Evolutionary conservation across 345 rosid genomes (phyloP).

Genomic region (Gossypium thurberi): DNA sequence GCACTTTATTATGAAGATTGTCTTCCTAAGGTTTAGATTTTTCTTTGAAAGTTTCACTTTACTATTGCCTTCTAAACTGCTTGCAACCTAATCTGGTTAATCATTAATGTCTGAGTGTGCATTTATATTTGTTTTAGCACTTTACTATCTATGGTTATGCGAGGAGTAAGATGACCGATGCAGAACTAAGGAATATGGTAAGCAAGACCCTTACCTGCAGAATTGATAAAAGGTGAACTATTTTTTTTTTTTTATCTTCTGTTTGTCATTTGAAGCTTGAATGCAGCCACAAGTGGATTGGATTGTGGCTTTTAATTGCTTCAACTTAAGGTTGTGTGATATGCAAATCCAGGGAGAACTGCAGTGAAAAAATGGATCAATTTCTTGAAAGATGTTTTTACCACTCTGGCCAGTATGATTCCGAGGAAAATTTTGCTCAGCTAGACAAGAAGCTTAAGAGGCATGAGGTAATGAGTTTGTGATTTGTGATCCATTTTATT

Average conservation of each 20-base stretch:
- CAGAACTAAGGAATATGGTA: slow-evolving; percentile 84
- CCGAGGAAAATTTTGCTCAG: slow-evolving; percentile 62
- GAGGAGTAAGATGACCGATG: slow-evolving; percentile 95
- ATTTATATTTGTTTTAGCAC: slow-evolving; percentile 48
- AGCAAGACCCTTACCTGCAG: slow-evolving; percentile 96
- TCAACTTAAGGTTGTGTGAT: not conserved
- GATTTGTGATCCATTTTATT: not conserved
- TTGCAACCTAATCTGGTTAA: not conserved
- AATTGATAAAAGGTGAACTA: slow-evolving; percentile 78
- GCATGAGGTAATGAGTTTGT: slow-evolving; percentile 62
- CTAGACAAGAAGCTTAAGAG: slow-evolving; percentile 72
- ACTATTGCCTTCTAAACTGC: not conserved
- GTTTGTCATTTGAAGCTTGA: slow-evolving; percentile 4
- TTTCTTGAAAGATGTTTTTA: slow-evolving; percentile 95
- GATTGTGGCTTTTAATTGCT: slow-evolving; percentile 12
- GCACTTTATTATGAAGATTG: slow-evolving; percentile 94
- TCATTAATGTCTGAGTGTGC: not conserved
- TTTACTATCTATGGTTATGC: slow-evolving; percentile 91
- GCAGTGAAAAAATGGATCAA: slow-evolving; percentile 87
- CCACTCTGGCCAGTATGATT: slow-evolving; percentile 95
- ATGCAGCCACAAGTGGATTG: not conserved
- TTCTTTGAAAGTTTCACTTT: not conserved
- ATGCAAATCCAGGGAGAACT: slow-evolving; percentile 62
- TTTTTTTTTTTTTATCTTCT: not conserved
- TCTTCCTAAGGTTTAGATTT: slow-evolving; percentile 68